phyloP scores from a whole-genome alignment of 495 filamentous ascomycete genomes.

The Aspergillus hancockii region DNA sequence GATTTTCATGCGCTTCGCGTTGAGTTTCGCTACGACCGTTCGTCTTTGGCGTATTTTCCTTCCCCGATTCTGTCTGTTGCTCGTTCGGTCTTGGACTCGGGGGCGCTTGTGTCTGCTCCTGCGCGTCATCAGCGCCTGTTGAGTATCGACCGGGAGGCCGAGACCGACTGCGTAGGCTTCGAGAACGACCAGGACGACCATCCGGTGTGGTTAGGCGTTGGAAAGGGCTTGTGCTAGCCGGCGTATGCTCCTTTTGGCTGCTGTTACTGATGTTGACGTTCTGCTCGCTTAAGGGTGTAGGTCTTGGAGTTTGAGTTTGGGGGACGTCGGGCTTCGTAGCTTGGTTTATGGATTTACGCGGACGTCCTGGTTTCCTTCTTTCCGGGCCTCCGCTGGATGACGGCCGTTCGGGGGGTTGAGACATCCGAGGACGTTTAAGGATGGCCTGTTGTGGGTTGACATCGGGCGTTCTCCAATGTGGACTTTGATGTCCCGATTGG shows the following conservation, averaged over 20 bases:
- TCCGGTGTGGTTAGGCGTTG: slow-evolving; percentile 11
- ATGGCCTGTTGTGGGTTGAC: slow-evolving; percentile 19
- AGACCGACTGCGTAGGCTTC: slow-evolving; percentile 22
- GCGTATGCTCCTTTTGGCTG: slow-evolving; percentile 7
- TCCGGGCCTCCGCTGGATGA: slow-evolving; percentile 11
- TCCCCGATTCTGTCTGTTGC: slow-evolving; percentile 10
- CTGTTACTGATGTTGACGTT: slow-evolving; percentile 15
- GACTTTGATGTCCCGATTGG: slow-evolving; percentile 15
- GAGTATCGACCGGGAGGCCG: slow-evolving; percentile 11
- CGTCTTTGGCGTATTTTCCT: slow-evolving; percentile 16
- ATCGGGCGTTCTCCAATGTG: slow-evolving; percentile 3
- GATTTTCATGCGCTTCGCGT: slow-evolving; percentile 28
- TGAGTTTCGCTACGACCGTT: slow-evolving; percentile 11
- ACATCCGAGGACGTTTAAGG: slow-evolving; percentile 37
- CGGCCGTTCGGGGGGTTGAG: slow-evolving; percentile 12
- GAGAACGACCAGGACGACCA: slow-evolving; percentile 12
- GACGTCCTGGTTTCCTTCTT: slow-evolving; percentile 30
- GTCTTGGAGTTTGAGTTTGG: slow-evolving; percentile 21
- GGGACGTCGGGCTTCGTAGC: slow-evolving; percentile 16
- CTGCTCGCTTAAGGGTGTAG: slow-evolving; percentile 22
- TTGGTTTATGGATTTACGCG: slow-evolving; percentile 34
- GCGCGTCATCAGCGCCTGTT: slow-evolving; percentile 1
- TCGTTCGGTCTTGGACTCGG: neutral
- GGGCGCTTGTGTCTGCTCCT: slow-evolving; percentile 3
- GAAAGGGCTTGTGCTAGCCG: slow-evolving; percentile 15